These are phyloP conservation scores for Penicillium paxilli DNA, from an alignment of 495 filamentous ascomycete genomes.

Conservation along the genomic window DNA sequence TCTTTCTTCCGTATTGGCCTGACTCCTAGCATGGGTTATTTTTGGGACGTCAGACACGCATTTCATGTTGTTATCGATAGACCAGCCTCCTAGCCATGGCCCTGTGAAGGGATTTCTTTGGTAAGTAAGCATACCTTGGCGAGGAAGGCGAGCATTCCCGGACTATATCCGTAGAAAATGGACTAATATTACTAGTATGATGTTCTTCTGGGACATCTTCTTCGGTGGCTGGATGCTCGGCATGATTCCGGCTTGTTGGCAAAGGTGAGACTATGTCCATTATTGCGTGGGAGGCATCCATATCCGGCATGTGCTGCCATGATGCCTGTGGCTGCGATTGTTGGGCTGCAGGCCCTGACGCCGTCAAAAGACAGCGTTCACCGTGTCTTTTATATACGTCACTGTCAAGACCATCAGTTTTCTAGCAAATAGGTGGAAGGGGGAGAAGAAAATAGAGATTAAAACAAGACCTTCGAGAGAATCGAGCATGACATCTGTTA, in stretches of 20 bases:
- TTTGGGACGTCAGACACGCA: neutral
- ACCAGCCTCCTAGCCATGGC: neutral
- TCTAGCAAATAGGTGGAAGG: neutral
- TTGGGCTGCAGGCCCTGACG: neutral
- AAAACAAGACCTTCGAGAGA: slow-evolving; percentile 9
- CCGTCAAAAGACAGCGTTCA: slow-evolving; percentile 5
- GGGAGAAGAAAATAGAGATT: neutral
- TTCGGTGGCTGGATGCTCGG: neutral
- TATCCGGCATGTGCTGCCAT: neutral
- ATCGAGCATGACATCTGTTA: slow-evolving; percentile 8
- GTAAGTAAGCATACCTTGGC: slow-evolving; percentile 1
- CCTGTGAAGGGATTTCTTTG: neutral
- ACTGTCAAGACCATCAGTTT: slow-evolving; percentile 3
- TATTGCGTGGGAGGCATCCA: neutral
- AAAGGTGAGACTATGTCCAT: neutral
- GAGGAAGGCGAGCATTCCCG: slow-evolving; percentile 4
- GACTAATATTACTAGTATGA: no score
- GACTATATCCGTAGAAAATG: slow-evolving; percentile 3
- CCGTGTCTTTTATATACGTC: slow-evolving; percentile 14
- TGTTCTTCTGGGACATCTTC: slow-evolving; percentile 2
- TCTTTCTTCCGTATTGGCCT: slow-evolving; percentile 3
- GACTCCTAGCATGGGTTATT: neutral
- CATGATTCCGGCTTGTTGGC: neutral
- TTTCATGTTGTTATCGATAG: neutral
- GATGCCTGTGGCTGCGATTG: neutral